These are phyloP conservation scores for Kazachstania sp. DNA, from an alignment of 1,139 yeast species.

Conservation along the genomic window DNA sequence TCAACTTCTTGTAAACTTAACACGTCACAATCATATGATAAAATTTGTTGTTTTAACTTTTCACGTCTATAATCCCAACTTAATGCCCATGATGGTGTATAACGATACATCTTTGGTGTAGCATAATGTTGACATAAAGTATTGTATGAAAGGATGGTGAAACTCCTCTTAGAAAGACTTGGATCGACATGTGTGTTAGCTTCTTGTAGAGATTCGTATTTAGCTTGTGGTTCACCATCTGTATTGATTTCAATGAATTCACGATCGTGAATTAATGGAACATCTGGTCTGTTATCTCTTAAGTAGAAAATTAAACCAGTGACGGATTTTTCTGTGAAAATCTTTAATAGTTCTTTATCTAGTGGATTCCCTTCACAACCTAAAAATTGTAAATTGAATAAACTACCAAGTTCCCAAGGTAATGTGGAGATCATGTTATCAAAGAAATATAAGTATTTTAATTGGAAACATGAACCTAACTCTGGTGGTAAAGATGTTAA, in stretches of 20 bases:
- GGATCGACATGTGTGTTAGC: conserved; percentile 30
- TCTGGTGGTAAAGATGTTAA: conserved; percentile 68
- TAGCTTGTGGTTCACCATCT: conserved; percentile 56
- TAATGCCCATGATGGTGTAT: conserved; percentile 96
- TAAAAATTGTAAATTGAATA: conserved; percentile 74
- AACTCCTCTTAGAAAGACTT: conserved; percentile 35
- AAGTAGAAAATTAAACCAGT: conserved; percentile 70
- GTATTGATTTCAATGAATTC: conserved; percentile 74
- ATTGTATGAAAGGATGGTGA: conserved; percentile 80
- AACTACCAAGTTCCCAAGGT: conserved; percentile 80
- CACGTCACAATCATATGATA: conserved; percentile 59
- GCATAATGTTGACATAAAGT: conserved; percentile 95
- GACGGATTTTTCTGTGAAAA: conserved; percentile 76
- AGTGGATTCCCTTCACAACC: conserved; percentile 94
- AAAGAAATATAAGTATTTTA: conserved; percentile 76
- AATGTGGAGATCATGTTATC: conserved; percentile 71
- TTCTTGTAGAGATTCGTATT: conserved; percentile 26
- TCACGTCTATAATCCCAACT: conserved; percentile 89
- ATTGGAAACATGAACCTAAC: conserved; percentile 71
- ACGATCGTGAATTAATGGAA: conserved; percentile 61
- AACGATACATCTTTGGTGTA: conserved; percentile 82
- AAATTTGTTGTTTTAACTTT: conserved; percentile 62
- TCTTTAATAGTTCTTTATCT: conserved; percentile 53
- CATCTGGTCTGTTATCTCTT: conserved; percentile 72
- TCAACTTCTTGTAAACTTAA: conserved; percentile 95